phyloP scores from a whole-genome alignment of 23 red algal genomes.

The Gracilariopsis chorda region DNA sequence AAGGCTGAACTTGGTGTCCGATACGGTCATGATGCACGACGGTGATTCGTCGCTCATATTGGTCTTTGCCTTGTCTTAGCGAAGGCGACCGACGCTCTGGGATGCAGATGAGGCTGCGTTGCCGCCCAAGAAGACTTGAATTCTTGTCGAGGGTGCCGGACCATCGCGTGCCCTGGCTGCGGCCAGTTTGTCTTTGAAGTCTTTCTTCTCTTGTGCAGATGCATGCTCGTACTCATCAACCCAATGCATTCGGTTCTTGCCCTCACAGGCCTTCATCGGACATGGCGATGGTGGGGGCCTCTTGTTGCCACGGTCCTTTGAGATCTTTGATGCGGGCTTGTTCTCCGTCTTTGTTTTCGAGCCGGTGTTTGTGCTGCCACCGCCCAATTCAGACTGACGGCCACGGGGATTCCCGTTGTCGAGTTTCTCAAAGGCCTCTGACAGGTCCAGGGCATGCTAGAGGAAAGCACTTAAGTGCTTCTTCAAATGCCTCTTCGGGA shows the following conservation, averaged over 20 bases:
- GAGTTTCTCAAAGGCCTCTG: neutral
- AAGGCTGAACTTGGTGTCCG: neutral
- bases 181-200: neutral
- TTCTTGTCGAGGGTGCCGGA: neutral
- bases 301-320: neutral
- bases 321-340: neutral
- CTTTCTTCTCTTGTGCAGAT: neutral
- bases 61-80: neutral
- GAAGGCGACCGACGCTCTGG: neutral
- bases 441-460: neutral
- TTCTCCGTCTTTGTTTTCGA: neutral
- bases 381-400: neutral
- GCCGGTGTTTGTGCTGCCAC: neutral
- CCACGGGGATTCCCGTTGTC: neutral
- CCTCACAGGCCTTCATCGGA: neutral
- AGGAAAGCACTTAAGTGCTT: neutral
- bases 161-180: neutral
- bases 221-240: neutral
- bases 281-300: neutral
- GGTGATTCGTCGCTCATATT: neutral
- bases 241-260: neutral
- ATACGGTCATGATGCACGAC: constrained; percentile 10
- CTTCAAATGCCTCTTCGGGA: neutral
- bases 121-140: neutral
- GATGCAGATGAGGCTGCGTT: neutral